Evolutionary conservation across 202 grass and related monocot genomes (phyloP).

Genomic region (Schoenoplectus triqueter): DNA sequence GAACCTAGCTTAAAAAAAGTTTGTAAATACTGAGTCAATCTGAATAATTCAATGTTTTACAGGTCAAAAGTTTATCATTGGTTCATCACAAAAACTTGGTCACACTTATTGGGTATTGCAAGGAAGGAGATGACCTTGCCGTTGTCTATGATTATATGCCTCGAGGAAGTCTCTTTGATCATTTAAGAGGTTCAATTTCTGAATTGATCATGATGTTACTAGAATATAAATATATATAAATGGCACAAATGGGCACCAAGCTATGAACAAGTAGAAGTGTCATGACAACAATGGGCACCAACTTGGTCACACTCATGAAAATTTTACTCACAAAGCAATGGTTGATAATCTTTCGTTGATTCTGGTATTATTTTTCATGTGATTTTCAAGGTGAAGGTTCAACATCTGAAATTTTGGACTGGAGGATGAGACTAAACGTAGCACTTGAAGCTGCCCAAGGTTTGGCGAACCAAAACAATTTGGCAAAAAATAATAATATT

Average conservation of each 20-base stretch:
- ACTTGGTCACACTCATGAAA: no score
- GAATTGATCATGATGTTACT: neutral
- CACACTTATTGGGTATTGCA: slow-evolving; percentile 51
- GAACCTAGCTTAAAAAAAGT: neutral
- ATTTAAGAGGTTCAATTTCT: slow-evolving; percentile 43
- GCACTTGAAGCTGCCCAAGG: slow-evolving; percentile 50
- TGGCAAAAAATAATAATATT: neutral
- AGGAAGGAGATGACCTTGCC: slow-evolving; percentile 41
- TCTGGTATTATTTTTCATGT: neutral
- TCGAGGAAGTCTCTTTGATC: slow-evolving; percentile 45
- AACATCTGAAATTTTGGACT: slow-evolving; percentile 6
- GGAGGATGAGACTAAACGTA: slow-evolving; percentile 43
- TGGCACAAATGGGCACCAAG: neutral
- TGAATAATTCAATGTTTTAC: slow-evolving; percentile 17
- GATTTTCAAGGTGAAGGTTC: slow-evolving; percentile 25
- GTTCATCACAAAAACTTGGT: slow-evolving; percentile 50
- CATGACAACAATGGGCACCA: no score
- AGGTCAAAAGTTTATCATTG: slow-evolving; percentile 46
- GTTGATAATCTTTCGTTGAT: neutral
- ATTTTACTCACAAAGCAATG: no score
- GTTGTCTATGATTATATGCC: slow-evolving; percentile 55
- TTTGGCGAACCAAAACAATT: neutral
- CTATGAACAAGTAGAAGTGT: neutral
- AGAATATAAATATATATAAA: neutral
- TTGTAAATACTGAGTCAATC: neutral